Conservation (phyloP, 305 asterid genomes). For the Plantago coronopus region DNA sequence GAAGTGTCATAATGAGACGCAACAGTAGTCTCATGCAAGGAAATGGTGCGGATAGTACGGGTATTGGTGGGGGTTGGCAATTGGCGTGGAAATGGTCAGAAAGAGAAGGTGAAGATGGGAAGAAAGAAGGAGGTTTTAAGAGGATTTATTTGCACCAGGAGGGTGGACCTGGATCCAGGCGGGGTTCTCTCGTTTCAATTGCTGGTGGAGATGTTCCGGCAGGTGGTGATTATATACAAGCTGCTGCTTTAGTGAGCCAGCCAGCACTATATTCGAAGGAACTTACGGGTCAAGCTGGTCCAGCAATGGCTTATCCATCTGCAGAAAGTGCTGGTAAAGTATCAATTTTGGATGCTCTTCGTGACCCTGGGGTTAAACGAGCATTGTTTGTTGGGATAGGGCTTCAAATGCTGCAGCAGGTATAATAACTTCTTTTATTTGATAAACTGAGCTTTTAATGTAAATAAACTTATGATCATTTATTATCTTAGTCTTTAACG, state of each 20-base stretch:
- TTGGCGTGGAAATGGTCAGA: slow-evolving; percentile 64
- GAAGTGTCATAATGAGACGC: slow-evolving; percentile 35
- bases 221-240: slow-evolving; percentile 43
- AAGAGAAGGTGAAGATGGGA: slow-evolving; percentile 48
- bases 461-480: too few species aligned
- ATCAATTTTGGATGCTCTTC: slow-evolving; percentile 37
- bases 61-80: slow-evolving; percentile 95
- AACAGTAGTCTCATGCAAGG: slow-evolving; percentile 22
- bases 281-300: slow-evolving; percentile 41
- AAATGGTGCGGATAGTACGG: slow-evolving; percentile 58
- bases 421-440: slow-evolving; percentile 15
- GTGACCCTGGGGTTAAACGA: slow-evolving; percentile 61
- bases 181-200: slow-evolving; percentile 78
- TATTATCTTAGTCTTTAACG: too few species aligned
- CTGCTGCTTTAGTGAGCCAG: slow-evolving; percentile 60
- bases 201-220: slow-evolving; percentile 44
- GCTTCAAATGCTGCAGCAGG: slow-evolving; percentile 71
- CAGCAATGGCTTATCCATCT: slow-evolving; percentile 43
- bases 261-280: slow-evolving; percentile 44
- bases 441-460: not conserved
- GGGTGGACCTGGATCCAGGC: slow-evolving; percentile 50
- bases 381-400: slow-evolving; percentile 63
- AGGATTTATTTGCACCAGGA: slow-evolving; percentile 80
- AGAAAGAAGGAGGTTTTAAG: slow-evolving; percentile 70
- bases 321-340: slow-evolving; percentile 37